Evolutionary conservation across 1,139 yeast species (phyloP).

Genomic region (Hyphopichia pseudoburtonii): DNA sequence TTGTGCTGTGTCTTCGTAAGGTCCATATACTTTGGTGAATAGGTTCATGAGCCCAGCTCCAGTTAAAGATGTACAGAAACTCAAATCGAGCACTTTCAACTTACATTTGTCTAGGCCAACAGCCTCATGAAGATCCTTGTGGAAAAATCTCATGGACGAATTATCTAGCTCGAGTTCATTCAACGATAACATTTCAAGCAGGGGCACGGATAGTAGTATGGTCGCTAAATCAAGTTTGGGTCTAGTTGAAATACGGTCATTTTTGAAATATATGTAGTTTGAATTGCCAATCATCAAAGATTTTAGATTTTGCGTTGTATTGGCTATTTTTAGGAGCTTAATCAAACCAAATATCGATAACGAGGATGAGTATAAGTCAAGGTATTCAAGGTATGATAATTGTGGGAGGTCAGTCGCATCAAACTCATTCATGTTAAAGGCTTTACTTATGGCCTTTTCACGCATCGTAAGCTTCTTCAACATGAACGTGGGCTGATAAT

Average conservation of each 20-base stretch:
- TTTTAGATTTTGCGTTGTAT: slow-evolving; percentile 14
- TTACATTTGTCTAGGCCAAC: slow-evolving; percentile 16
- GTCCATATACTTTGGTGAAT: slow-evolving; percentile 10
- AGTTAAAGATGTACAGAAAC: slow-evolving; percentile 35
- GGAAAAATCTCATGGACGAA: slow-evolving; percentile 31
- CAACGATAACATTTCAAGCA: slow-evolving; percentile 23
- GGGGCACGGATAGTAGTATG: slow-evolving; percentile 24
- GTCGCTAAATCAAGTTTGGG: slow-evolving; percentile 19
- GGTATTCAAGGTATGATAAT: slow-evolving; percentile 19
- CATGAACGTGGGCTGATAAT: slow-evolving; percentile 27
- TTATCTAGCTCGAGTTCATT: slow-evolving; percentile 42
- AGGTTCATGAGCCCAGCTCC: slow-evolving; percentile 43
- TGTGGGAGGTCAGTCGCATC: slow-evolving; percentile 18
- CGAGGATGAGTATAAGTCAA: slow-evolving; percentile 37
- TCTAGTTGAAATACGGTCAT: slow-evolving; percentile 19
- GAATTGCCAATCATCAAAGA: slow-evolving; percentile 33
- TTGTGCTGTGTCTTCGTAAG: not conserved
- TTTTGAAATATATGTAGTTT: slow-evolving; percentile 29
- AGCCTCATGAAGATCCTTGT: slow-evolving; percentile 20
- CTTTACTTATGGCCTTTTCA: slow-evolving; percentile 21
- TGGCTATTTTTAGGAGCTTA: slow-evolving; percentile 26
- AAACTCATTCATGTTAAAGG: slow-evolving; percentile 28
- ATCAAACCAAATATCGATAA: slow-evolving; percentile 32
- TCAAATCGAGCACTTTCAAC: slow-evolving; percentile 31
- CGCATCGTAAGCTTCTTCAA: slow-evolving; percentile 31